Evolutionary conservation across 768 basidiomycete species (phyloP).

Genomic region (Pleurotus sapidus): DNA sequence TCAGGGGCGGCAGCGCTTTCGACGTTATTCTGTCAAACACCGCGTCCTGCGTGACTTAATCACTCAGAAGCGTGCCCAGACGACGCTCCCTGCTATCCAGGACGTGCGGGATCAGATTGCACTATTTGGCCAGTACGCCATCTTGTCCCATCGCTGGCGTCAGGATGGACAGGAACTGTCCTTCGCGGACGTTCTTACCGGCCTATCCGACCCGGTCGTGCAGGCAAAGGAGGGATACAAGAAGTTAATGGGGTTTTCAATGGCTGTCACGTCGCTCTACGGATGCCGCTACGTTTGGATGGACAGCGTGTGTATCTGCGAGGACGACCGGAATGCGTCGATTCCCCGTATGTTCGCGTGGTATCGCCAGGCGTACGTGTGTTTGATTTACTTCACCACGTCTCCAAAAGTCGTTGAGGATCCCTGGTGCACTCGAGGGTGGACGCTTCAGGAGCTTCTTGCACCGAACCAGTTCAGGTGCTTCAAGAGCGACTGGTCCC

Average conservation of each 20-base stretch:
- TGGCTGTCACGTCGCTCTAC: background rate
- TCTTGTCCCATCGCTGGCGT: background rate
- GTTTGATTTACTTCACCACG: background rate
- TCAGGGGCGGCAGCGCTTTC: too few relatives aligned
- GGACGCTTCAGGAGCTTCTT: background rate
- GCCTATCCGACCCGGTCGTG: too few relatives aligned
- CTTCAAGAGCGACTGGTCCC: background rate
- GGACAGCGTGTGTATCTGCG: background rate
- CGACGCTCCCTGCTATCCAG: too few relatives aligned
- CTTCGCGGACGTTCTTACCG: too few relatives aligned
- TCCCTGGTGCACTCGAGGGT: background rate
- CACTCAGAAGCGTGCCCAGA: too few relatives aligned
- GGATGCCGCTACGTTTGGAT: background rate
- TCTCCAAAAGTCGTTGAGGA: background rate
- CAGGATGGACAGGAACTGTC: background rate
- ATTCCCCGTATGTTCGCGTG: background rate
- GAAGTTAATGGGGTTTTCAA: too few relatives aligned
- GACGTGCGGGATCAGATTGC: too few relatives aligned
- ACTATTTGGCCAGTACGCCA: background rate
- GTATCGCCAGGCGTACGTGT: background rate
- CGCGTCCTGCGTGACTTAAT: too few relatives aligned
- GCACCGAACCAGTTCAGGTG: background rate
- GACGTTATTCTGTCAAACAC: too few relatives aligned
- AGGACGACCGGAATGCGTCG: background rate
- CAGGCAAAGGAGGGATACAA: too few relatives aligned